These are phyloP conservation scores for Hyaloscypha hepaticicola DNA, from an alignment of 495 filamentous ascomycete genomes.

Conservation along the genomic window DNA sequence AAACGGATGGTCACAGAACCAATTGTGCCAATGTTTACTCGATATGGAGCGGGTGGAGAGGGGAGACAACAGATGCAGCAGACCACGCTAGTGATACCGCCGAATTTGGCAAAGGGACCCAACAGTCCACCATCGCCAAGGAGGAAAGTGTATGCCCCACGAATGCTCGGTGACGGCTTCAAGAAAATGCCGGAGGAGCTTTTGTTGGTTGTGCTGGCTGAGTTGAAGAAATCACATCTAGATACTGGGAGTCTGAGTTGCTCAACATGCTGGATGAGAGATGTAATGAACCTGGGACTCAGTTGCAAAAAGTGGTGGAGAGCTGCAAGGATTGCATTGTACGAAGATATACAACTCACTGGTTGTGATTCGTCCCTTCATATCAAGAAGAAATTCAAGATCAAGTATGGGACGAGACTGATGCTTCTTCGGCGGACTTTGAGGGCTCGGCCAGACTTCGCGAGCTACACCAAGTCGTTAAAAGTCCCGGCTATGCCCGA, in stretches of 20 bases:
- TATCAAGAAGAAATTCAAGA: slow-evolving; percentile 65
- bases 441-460: slow-evolving; percentile 65
- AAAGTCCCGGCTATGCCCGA: slow-evolving; percentile 67
- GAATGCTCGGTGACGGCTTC: slow-evolving; percentile 47
- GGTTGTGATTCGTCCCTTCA: slow-evolving; percentile 63
- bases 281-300: slow-evolving; percentile 65
- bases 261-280: slow-evolving; percentile 75
- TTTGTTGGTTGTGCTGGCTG: slow-evolving; percentile 50
- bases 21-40: slow-evolving; percentile 7
- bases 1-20: slow-evolving; percentile 16
- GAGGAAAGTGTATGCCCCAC: slow-evolving; percentile 9
- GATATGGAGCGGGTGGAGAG: slow-evolving; percentile 19
- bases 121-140: slow-evolving; percentile 2
- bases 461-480: slow-evolving; percentile 69
- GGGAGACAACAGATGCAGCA: slow-evolving; percentile 13
- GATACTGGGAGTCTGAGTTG: slow-evolving; percentile 50
- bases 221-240: slow-evolving; percentile 48
- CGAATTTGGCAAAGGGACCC: slow-evolving; percentile 5
- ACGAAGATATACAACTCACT: slow-evolving; percentile 64
- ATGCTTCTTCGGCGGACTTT: slow-evolving; percentile 76
- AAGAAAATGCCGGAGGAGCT: slow-evolving; percentile 57
- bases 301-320: slow-evolving; percentile 67
- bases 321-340: slow-evolving; percentile 64
- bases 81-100: slow-evolving; percentile 18
- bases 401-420: slow-evolving; percentile 65